A percentile compares a stretch with the other conserved stretches of the same genome.
Conservation (phyloP, 768 basidiomycete genomes). For the Asterophora parasitica region DNA sequence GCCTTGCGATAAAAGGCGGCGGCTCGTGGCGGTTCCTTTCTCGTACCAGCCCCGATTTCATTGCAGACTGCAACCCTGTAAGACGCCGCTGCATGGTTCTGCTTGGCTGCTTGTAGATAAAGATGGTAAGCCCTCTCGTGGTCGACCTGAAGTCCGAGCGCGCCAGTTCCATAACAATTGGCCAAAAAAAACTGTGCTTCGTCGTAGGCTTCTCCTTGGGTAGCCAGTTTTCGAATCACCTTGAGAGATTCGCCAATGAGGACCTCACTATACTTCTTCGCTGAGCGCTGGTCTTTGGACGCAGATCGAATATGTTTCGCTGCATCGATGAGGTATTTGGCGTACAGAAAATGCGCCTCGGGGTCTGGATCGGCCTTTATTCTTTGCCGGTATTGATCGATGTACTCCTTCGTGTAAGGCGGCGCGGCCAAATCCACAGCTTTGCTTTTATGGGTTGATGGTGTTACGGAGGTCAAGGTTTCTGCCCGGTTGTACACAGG, state of each 20-base stretch:
- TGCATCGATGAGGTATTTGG: constrained; percentile 98
- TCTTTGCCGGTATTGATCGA: constrained; percentile 94
- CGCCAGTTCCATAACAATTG: constrained; percentile 94
- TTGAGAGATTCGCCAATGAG: constrained; percentile 88
- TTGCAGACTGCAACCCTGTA: constrained; percentile 99
- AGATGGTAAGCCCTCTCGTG: constrained; percentile 97
- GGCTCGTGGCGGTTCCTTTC: constrained; percentile 81
- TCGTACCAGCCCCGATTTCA: constrained; percentile 95
- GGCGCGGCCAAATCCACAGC: constrained; percentile 79
- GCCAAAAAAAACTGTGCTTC: constrained; percentile 99
- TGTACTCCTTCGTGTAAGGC: constrained; percentile 92
- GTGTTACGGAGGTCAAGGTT: constrained; percentile 51
- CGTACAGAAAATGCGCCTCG: constrained; percentile 94
- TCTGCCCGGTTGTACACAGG: constrained; percentile 53
- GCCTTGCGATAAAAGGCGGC: constrained; percentile 96
- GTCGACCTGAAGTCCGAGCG: constrained; percentile 92
- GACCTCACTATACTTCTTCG: constrained; percentile 86
- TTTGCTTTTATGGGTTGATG: constrained; percentile 65
- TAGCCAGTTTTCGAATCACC: constrained; percentile 87
- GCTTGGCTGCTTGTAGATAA: constrained; percentile 95
- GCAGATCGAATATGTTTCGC: constrained; percentile 83
- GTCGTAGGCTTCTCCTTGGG: constrained; percentile 85
- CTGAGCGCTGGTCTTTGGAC: constrained; percentile 73
- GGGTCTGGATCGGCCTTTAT: constrained; percentile 98
- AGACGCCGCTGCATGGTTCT: constrained; percentile 91